phyloP scores from a whole-genome alignment of 352 stramenopile species.

The Pythium brassicae region DNA sequence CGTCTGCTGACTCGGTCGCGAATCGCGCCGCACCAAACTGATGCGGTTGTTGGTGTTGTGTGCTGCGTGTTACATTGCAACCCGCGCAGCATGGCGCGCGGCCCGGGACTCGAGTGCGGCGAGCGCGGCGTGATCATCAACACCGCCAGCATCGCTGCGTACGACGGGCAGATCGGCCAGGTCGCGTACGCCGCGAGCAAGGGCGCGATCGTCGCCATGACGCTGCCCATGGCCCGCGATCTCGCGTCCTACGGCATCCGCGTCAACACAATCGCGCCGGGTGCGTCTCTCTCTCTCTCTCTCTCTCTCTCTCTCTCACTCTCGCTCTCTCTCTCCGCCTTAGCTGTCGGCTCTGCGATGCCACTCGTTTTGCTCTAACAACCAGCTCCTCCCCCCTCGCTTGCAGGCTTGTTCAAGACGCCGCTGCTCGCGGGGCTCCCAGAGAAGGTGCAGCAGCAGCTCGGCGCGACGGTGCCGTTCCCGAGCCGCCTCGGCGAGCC shows the following conservation, averaged over 20 bases:
- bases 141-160: slow-evolving; percentile 97
- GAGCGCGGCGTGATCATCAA: slow-evolving; percentile 98
- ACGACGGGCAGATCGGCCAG: slow-evolving; percentile 97
- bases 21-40: no score
- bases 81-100: slow-evolving; percentile 80
- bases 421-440: slow-evolving; percentile 94
- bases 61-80: no score
- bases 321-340: no score
- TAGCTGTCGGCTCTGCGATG: no score
- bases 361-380: background rate
- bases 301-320: no score
- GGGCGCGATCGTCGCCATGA: slow-evolving; percentile 95
- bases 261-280: slow-evolving; percentile 96
- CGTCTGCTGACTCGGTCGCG: background rate
- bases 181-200: slow-evolving; percentile 97
- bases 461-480: slow-evolving; percentile 94
- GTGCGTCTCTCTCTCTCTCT: slow-evolving; percentile 18
- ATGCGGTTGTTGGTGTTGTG: slow-evolving; percentile 5
- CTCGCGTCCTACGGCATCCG: slow-evolving; percentile 92
- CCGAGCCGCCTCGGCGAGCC: slow-evolving; percentile 93
- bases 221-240: slow-evolving; percentile 94
- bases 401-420: slow-evolving; percentile 94
- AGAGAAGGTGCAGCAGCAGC: slow-evolving; percentile 91
- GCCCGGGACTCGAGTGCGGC: slow-evolving; percentile 55
- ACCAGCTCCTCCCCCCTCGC: slow-evolving; percentile 10